phyloP scores from a whole-genome alignment of 768 basidiomycete species.

The Agrocybe chaxingu region DNA sequence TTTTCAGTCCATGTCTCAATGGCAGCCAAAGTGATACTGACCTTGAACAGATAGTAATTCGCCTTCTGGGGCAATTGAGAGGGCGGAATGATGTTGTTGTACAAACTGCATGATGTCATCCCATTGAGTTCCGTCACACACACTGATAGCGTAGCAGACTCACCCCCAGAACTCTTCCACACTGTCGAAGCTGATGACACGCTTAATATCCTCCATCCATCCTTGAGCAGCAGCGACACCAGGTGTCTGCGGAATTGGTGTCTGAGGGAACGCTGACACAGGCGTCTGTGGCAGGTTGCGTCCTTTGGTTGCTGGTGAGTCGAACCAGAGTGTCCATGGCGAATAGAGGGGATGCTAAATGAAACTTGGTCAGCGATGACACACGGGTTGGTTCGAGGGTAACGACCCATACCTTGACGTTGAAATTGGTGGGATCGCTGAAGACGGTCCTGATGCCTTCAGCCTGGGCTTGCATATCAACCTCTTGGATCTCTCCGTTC shows the following conservation, averaged over 20 bases:
- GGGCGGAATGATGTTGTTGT: slow-evolving; percentile 97
- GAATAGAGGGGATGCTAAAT: slow-evolving; percentile 89
- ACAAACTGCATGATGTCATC: slow-evolving; percentile 51
- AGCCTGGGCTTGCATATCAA: slow-evolving; percentile 80
- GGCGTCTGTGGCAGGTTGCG: slow-evolving; percentile 87
- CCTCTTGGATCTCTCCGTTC: slow-evolving; percentile 84
- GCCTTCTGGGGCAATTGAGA: slow-evolving; percentile 91
- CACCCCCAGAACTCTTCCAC: slow-evolving; percentile 99
- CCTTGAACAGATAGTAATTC: slow-evolving; percentile 99
- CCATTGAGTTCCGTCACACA: slow-evolving; percentile 11
- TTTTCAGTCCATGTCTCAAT: neutral
- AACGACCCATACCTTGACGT: slow-evolving; percentile 74
- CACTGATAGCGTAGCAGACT: slow-evolving; percentile 24
- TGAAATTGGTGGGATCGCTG: slow-evolving; percentile 89
- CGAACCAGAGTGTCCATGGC: slow-evolving; percentile 97
- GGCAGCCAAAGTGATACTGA: slow-evolving; percentile 20
- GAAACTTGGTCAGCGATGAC: slow-evolving; percentile 4
- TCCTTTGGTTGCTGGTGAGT: slow-evolving; percentile 89
- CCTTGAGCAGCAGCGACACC: slow-evolving; percentile 69
- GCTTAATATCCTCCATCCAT: slow-evolving; percentile 99
- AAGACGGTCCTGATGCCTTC: slow-evolving; percentile 90
- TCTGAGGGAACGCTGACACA: slow-evolving; percentile 72
- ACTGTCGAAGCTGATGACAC: slow-evolving; percentile 92
- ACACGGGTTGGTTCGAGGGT: neutral
- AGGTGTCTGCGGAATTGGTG: slow-evolving; percentile 71